These are phyloP conservation scores for Auricularia sp. DNA, from an alignment of 768 basidiomycete species.

Conservation along the genomic window DNA sequence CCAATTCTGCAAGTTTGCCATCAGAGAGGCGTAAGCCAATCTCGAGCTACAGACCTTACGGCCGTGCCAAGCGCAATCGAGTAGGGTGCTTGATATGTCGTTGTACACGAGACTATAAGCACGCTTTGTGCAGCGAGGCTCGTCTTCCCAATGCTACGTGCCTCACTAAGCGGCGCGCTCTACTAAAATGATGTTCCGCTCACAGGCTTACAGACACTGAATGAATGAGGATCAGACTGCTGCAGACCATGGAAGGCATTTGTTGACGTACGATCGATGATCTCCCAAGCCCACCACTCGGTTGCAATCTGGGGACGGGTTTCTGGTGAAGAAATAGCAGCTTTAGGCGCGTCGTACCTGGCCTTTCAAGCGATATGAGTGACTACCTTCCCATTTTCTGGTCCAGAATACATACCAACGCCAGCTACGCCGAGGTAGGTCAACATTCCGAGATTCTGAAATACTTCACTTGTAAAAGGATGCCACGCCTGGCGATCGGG, in stretches of 20 bases:
- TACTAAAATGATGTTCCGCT: too few species aligned
- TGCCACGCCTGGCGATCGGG: constrained; percentile 71
- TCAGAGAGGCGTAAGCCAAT: too few species aligned
- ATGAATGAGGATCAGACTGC: too few species aligned
- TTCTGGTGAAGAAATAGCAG: neutral
- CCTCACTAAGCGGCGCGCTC: too few species aligned
- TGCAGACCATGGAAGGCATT: too few species aligned
- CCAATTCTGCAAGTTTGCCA: constrained; percentile 47
- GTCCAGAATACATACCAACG: constrained; percentile 32
- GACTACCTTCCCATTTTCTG: constrained; percentile 10
- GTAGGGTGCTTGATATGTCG: constrained; percentile 76
- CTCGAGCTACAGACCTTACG: constrained; percentile 53
- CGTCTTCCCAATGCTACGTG: constrained; percentile 58
- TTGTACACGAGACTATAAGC: constrained; percentile 62
- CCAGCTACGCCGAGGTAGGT: constrained; percentile 74
- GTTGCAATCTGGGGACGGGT: constrained; percentile 59
- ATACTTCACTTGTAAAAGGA: constrained; percentile 53
- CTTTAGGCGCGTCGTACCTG: neutral
- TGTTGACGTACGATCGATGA: constrained; percentile 29
- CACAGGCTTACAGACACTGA: too few species aligned
- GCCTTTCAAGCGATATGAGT: neutral
- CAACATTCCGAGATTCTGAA: constrained; percentile 58
- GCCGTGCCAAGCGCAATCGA: constrained; percentile 69
- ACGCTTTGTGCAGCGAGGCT: constrained; percentile 84
- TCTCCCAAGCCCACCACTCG: constrained; percentile 98